Base-by-base conservation (phyloP, 1,139 yeast genomes). In the Blastobotrys proliferans region DNA sequence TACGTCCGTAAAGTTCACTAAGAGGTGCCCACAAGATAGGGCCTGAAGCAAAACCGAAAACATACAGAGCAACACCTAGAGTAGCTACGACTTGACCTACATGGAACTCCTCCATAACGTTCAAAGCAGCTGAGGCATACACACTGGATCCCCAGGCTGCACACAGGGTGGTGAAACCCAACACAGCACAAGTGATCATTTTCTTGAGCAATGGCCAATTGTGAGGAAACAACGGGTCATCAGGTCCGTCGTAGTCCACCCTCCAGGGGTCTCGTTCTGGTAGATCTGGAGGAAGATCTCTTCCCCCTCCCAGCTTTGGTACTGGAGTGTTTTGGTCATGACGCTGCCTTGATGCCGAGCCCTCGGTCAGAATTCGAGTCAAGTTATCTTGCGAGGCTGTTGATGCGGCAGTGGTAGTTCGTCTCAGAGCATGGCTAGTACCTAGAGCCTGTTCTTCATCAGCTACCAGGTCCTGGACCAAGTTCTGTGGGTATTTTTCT, bases 61-160 rank as follows among this genome's bases (percentile, higher is more conserved):
- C 96, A 87, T 87, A 87, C 29, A 85, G 67, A 1, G 95, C 84
- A 50, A 86, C 87, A 0, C 92, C 70, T 49, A 87, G 71, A 33
- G 82, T 81, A 4, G 94, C 76, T n/a, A 87, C 95, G 62, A 84
- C 96, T 6, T 69, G 61, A 3, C 86, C 76, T 5, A 86, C 95
- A 44, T 74, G 67, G 59, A 74, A 86, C 53, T 76, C 70, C 11
- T 78, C 77, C 17, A 16, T 13, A n/a, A 33, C 10, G 10, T 33
- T 71, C 11, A 51, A 49, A 8, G 60, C 49, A 3, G 66, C 69
- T 4, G 67, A 62, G 1, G 76, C 61, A 41, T 64, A 68, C 46
- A 70, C 61, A 9, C 76, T 71, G 3, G 74, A 69, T 16, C 73
- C 73, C 58, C 70, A 61, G 5, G 73, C 63, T 16, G 66, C 60